phyloP scores from a whole-genome alignment of 495 filamentous ascomycete species.

The Talaromyces liani region DNA sequence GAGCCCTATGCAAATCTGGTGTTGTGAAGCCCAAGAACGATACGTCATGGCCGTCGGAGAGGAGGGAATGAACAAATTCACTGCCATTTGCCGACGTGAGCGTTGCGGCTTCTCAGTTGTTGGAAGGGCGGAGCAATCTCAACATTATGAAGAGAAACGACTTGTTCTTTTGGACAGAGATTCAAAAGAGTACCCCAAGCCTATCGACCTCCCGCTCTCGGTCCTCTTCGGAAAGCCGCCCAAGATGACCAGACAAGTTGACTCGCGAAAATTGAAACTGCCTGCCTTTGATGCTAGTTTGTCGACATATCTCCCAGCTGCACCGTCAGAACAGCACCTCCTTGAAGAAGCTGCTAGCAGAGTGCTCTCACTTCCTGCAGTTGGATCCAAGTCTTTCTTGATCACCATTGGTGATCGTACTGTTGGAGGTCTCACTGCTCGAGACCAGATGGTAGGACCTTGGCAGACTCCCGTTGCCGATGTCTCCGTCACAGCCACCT shows the following conservation, averaged over 20 bases:
- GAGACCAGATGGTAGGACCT: slow-evolving; percentile 93
- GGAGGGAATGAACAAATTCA: slow-evolving; percentile 74
- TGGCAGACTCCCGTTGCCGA: slow-evolving; percentile 97
- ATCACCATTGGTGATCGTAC: slow-evolving; percentile 94
- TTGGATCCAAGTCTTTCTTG: slow-evolving; percentile 92
- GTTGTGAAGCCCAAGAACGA: slow-evolving; percentile 91
- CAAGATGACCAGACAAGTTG: slow-evolving; percentile 73
- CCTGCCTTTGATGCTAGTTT: slow-evolving; percentile 66
- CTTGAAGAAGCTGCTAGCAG: slow-evolving; percentile 68
- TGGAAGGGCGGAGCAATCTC: slow-evolving; percentile 59
- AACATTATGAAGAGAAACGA: slow-evolving; percentile 53
- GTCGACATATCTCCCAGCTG: slow-evolving; percentile 53
- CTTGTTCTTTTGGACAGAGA: slow-evolving; percentile 79
- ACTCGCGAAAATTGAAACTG: slow-evolving; percentile 61
- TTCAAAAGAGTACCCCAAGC: slow-evolving; percentile 63
- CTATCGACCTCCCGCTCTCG: slow-evolving; percentile 88
- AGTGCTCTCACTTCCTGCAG: slow-evolving; percentile 77
- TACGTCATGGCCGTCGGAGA: slow-evolving; percentile 82
- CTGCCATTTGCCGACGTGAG: slow-evolving; percentile 74
- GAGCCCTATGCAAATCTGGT: slow-evolving; percentile 96
- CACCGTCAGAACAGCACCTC: slow-evolving; percentile 53
- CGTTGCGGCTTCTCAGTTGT: slow-evolving; percentile 93
- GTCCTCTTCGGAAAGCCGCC: slow-evolving; percentile 87
- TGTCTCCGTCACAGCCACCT: slow-evolving; percentile 82
- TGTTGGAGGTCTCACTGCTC: slow-evolving; percentile 79